phyloP scores from a whole-genome alignment of 1,139 yeast genomes.

The Diutina siamensis region DNA sequence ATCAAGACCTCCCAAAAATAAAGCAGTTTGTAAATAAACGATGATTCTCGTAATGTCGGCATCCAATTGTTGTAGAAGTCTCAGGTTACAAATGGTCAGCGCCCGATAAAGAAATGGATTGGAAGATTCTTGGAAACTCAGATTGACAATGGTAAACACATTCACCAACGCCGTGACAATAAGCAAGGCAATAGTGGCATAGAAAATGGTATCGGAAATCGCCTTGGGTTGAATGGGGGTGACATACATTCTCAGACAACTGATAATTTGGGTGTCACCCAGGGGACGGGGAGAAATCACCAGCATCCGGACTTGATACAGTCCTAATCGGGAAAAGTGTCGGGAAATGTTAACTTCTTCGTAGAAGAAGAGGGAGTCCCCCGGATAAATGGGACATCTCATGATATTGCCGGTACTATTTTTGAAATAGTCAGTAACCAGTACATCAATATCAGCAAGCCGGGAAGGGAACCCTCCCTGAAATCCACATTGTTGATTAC shows the following conservation, averaged over 20 bases:
- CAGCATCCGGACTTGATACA: conserved; percentile 28
- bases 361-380: conserved; percentile 28
- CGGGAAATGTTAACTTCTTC: conserved; percentile 25
- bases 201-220: conserved; percentile 25
- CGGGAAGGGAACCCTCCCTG: neutral
- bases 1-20: conserved; percentile 45
- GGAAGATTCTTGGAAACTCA: conserved; percentile 53
- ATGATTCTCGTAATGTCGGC: conserved; percentile 42
- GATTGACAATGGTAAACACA: conserved; percentile 30
- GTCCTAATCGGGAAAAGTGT: conserved; percentile 27
- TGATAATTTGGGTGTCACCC: conserved; percentile 23
- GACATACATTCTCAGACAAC: conserved; percentile 36
- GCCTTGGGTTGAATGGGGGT: conserved; percentile 30
- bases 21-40: conserved; percentile 45
- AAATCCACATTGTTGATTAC: too few species aligned
- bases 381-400: conserved; percentile 31
- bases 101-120: conserved; percentile 48
- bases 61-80: conserved; percentile 43
- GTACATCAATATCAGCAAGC: conserved; percentile 10
- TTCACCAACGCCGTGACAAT: conserved; percentile 32
- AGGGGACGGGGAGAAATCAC: conserved; percentile 18
- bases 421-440: conserved; percentile 17
- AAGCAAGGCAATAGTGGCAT: conserved; percentile 30
- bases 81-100: conserved; percentile 49
- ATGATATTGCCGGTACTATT: conserved; percentile 19